Evolutionary conservation across 306 rosid species (phyloP).

Genomic region (Inga oerstediana): DNA sequence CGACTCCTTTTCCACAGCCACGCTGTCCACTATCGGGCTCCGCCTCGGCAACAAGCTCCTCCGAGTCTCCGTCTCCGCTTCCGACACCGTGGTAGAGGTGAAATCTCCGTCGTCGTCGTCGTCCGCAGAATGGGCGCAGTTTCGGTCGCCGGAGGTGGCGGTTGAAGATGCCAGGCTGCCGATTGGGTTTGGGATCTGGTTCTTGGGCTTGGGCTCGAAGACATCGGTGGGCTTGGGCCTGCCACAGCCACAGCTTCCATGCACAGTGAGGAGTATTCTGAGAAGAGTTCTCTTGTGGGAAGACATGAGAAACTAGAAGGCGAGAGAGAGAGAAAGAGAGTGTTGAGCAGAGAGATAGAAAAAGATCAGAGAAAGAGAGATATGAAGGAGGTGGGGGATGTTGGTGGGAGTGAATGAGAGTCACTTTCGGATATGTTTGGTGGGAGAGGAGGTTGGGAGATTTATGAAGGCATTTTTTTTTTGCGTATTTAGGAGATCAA

Average conservation of each 20-base stretch:
- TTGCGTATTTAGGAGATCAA: conserved; percentile 23
- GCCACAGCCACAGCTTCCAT: conserved; percentile 52
- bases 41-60: conserved; percentile 7
- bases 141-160: conserved; percentile 39
- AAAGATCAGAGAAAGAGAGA: conserved; percentile 1
- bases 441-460: conserved; percentile 17
- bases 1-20: conserved; percentile 66
- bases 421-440: conserved; percentile 38
- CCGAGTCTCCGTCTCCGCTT: background rate
- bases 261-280: conserved; percentile 43
- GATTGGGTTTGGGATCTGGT: background rate
- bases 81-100: conserved; percentile 44
- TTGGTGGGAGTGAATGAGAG: conserved; percentile 27
- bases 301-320: conserved; percentile 36
- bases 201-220: conserved; percentile 48
- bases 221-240: conserved; percentile 42
- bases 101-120: conserved; percentile 37
- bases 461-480: background rate
- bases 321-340: background rate
- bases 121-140: background rate
- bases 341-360: background rate
- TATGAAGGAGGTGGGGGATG: background rate
- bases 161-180: conserved; percentile 43
- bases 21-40: conserved; percentile 39
- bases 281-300: conserved; percentile 43